Evolutionary conservation across 805 yeast genomes (phyloP), one percentile per base, ranked within the genome.

Genomic region (Pichia phayaonensis): DNA sequence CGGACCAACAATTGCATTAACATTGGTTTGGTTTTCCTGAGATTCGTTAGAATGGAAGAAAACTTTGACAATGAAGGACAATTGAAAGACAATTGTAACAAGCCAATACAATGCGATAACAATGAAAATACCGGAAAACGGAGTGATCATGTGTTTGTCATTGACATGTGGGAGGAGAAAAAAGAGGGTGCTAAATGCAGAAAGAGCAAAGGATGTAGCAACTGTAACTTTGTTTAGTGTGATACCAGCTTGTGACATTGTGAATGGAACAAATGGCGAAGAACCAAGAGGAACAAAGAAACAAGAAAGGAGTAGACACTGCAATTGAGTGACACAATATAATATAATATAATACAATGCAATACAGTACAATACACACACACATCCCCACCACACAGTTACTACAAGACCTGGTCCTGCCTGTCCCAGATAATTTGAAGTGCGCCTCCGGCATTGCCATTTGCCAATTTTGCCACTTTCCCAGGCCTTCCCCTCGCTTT

Each of bases 111-210:
- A 64, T 42, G 79, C 64, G 2, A 74, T 64, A 16, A 80, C 70
- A 15, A 79, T 51, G 13, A 74, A 63, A 52, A 75, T 73, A 16
- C 81, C 80, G 2, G 89, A 77, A 71, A 86, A 86, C 15, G 95
- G 94, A 3, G 94, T 87, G 54, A 74, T 67, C 46, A 73, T 70
- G 45, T 73, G 68, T 8, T 57, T 67, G 36, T 68, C 70, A 18
- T 18, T 24, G 22, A 74, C 73, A 42, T 76, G 71, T 49, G 80
- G 72, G 38, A 80, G 72, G 62, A 80, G 79, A 51, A 77, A 72
- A 51, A 81, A 55, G 53, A 79, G 74, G 3, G 47, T 21, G 38
- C 82, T 84, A 57, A 76, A 77, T 10, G 74, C 65, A 2, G 90
- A 74, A 27, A 85, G 71, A 4, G 69, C 71, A 60, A 79, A 77